A percentile compares a stretch with the other conserved stretches of the same genome.
Evolutionary conservation across 1,139 yeast species (phyloP).

Genomic region (Taphrina deformans): DNA sequence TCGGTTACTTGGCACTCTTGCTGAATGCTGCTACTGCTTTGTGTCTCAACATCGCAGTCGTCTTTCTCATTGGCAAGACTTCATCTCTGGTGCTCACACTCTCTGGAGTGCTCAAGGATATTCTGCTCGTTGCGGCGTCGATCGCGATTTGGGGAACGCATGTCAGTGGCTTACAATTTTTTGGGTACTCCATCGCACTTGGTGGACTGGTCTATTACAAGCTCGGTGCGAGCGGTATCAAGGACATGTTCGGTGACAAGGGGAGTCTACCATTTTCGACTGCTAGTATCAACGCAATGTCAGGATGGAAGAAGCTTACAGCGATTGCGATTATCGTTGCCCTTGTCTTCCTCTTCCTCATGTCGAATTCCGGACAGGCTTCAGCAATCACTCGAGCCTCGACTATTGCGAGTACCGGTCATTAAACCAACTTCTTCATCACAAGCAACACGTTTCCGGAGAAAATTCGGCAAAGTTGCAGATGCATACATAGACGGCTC

Average conservation of each 20-base stretch:
- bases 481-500: too few relatives aligned
- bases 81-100: conserved; percentile 41
- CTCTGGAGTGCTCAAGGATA: conserved; percentile 41
- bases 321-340: conserved; percentile 2
- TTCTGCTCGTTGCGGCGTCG: conserved; percentile 40
- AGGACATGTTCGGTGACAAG: conserved; percentile 14
- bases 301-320: conserved; percentile 8
- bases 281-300: background rate
- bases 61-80: conserved; percentile 40
- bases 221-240: conserved; percentile 34
- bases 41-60: conserved; percentile 40
- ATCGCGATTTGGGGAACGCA: conserved; percentile 40
- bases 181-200: conserved; percentile 40
- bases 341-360: background rate
- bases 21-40: conserved; percentile 40
- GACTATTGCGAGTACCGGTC: too few relatives aligned
- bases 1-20: conserved; percentile 37
- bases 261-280: background rate
- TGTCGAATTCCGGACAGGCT: background rate
- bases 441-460: too few relatives aligned
- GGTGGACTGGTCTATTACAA: conserved; percentile 40
- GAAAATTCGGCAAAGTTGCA: too few relatives aligned
- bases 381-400: too few relatives aligned
- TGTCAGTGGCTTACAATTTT: conserved; percentile 38
- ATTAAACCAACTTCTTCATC: too few relatives aligned